Evolutionary conservation across 768 basidiomycete genomes (phyloP).

Genomic region (Cystobasidium ongulense): DNA sequence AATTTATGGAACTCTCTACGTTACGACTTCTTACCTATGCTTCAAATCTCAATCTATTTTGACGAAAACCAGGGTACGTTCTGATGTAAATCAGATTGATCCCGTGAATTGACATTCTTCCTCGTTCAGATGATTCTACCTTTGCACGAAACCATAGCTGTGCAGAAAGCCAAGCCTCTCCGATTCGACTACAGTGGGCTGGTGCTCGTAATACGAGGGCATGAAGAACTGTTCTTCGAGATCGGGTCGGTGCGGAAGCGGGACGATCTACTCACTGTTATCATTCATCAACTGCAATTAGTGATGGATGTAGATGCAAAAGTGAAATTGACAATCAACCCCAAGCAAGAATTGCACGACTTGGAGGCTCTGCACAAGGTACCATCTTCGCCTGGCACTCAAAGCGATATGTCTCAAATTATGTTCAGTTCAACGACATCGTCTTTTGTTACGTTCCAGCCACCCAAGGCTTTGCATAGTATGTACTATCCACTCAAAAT

Average conservation of each 20-base stretch:
- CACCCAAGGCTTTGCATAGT: constrained; percentile 61
- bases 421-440: constrained; percentile 96
- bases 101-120: too few species aligned
- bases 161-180: constrained; percentile 75
- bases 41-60: constrained; percentile 83
- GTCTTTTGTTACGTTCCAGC: constrained; percentile 94
- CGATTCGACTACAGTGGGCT: constrained; percentile 84
- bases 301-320: constrained; percentile 47
- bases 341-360: constrained; percentile 1
- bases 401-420: constrained; percentile 70
- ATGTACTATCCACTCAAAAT: background rate
- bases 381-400: constrained; percentile 43
- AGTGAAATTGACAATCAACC: background rate
- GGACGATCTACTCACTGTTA: constrained; percentile 62
- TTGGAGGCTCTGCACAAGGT: constrained; percentile 2
- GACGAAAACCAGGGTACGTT: constrained; percentile 67
- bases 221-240: constrained; percentile 96
- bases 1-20: constrained; percentile 73
- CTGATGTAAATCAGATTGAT: too few species aligned
- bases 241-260: constrained; percentile 74
- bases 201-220: constrained; percentile 81
- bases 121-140: constrained; percentile 79
- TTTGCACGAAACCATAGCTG: constrained; percentile 73
- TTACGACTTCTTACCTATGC: constrained; percentile 87
- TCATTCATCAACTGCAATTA: constrained; percentile 74